Percentiles rank a stretch among this genome's conserved stretches.
Conservation (phyloP, 352 stramenopile species). For the Thraustochytrium striatum region DNA sequence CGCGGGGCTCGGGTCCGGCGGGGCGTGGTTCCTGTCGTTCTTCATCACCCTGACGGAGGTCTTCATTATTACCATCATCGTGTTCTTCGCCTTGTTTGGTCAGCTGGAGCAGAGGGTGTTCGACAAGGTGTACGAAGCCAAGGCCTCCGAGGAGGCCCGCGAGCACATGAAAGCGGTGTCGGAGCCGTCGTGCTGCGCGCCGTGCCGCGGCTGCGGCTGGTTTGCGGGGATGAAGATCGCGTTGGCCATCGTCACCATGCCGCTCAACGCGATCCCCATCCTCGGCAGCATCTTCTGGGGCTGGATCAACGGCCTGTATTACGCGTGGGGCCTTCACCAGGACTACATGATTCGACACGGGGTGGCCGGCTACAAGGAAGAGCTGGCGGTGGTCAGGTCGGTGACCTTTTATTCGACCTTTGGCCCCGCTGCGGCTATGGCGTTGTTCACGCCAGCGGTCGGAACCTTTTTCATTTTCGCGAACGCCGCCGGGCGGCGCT, state of each 20-base stretch:
- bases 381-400: neutral
- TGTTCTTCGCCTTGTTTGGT: conserved; percentile 6
- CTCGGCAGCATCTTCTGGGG: neutral
- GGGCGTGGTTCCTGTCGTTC: conserved; percentile 30
- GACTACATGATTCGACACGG: conserved; percentile 26
- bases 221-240: neutral
- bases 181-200: conserved; percentile 11
- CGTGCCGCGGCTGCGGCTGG: conserved; percentile 2
- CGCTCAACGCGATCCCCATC: conserved; percentile 16
- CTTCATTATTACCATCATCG: neutral
- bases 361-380: conserved; percentile 4
- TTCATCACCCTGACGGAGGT: conserved; percentile 1
- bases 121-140: conserved; percentile 34
- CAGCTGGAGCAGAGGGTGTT: conserved; percentile 23
- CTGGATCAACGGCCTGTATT: conserved; percentile 34
- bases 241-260: conserved; percentile 16
- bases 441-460: neutral
- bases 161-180: neutral
- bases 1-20: neutral
- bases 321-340: conserved; percentile 19
- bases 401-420: conserved; percentile 31
- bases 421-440: neutral
- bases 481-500: conserved; percentile 28
- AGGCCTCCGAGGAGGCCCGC: neutral
- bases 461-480: conserved; percentile 43